phyloP scores from a whole-genome alignment of 2,329 filamentous ascomycete species.

The Podosphaera aphanis region DNA sequence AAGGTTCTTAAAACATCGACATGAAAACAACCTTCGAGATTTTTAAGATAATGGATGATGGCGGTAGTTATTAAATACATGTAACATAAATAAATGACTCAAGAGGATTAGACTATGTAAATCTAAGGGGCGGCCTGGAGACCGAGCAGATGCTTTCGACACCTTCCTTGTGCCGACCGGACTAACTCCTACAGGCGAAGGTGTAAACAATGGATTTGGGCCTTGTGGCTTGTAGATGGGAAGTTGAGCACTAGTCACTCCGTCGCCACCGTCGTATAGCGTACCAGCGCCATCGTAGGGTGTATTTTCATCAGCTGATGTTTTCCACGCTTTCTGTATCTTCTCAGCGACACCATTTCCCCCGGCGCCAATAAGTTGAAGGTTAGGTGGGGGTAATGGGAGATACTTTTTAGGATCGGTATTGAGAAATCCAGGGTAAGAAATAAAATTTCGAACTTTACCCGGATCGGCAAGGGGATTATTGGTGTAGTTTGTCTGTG shows the following conservation, averaged over 20 bases:
- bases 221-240: conserved; percentile 20
- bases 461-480: conserved; percentile 14
- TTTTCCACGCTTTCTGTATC: conserved; percentile 17
- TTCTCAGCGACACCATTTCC: conserved; percentile 18
- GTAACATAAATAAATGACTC: too few relatives aligned
- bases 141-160: background rate
- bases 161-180: background rate
- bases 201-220: conserved; percentile 7
- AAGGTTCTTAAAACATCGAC: too few relatives aligned
- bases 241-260: conserved; percentile 11
- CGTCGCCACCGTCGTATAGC: conserved; percentile 20
- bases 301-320: conserved; percentile 11
- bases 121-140: background rate
- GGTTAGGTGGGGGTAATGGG: conserved; percentile 20
- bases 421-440: conserved; percentile 21
- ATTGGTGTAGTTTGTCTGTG: conserved; percentile 13
- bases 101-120: too few relatives aligned
- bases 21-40: too few relatives aligned
- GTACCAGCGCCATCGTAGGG: conserved; percentile 24
- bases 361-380: conserved; percentile 21
- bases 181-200: background rate
- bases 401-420: conserved; percentile 14
- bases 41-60: too few relatives aligned
- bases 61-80: too few relatives aligned
- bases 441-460: conserved; percentile 22